Base-by-base conservation (phyloP, 2,329 filamentous ascomycete genomes). In the Dactylellina drechsleri region DNA sequence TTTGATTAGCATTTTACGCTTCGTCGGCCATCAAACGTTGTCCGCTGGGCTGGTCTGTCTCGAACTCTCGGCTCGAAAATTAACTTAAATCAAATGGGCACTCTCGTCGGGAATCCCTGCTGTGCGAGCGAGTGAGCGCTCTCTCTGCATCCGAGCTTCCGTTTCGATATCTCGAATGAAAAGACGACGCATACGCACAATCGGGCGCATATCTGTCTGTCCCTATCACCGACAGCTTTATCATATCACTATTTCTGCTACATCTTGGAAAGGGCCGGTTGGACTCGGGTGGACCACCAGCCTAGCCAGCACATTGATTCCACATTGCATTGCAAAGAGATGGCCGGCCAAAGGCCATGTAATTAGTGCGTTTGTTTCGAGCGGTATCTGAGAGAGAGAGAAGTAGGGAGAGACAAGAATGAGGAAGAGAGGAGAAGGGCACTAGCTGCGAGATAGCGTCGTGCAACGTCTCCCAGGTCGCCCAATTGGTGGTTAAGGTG, bases 401-500 rank as follows among this genome's bases (percentile, higher is more conserved):
- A 28, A 23, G 43, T 50, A 28, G 43, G 50, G 43, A 40, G 41
- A 28, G 18, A 43, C 45, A n/a, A 49, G n/a, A 23, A 40, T 40
- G 2, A 45, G 54, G 16, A 36, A 36, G 31, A 36, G 31, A 10
- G 31, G 10, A 10, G 10, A 36, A 36, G 6, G 31, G 31, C 31
- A 36, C 43, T 56, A 28, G 53, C 31, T 41, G 31, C 53, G 66
- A 70, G 66, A 70, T 70, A 70, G 66, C 65, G 65, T 49, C 56
- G 65, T 68, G 65, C 65, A 45, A 60, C 65, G 28, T 61, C 49
- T 31, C 56, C 23, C 54, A 40, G 28, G 43, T 68, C 41, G 56
- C 57, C 58, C 66, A 62, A 70, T 62, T 49, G 57, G 66, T 70
- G 50, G 66, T 70, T 70, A 23, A 31, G 53, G 66, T 70, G 66